phyloP scores from a whole-genome alignment of 2,329 filamentous ascomycete species.

The Hypoxylon sp. region DNA sequence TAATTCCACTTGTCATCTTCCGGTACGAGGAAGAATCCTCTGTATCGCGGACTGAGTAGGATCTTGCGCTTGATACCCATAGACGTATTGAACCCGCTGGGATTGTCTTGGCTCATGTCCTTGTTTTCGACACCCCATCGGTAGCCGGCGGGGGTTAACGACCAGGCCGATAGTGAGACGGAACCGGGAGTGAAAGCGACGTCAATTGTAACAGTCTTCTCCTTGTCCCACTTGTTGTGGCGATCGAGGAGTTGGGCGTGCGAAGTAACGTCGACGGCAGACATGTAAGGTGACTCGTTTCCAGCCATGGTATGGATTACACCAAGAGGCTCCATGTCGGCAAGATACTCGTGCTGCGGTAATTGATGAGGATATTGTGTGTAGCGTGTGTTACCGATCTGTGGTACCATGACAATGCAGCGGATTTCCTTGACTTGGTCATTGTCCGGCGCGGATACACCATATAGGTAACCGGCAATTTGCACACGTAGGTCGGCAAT shows the following conservation, averaged over 20 bases:
- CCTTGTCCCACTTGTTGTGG: constrained; percentile 83
- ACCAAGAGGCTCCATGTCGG: constrained; percentile 88
- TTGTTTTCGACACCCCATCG: constrained; percentile 98
- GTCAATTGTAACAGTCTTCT: constrained; percentile 93
- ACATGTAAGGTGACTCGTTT: constrained; percentile 97
- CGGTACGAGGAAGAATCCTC: constrained; percentile 95
- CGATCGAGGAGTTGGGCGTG: constrained; percentile 90
- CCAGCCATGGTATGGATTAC: constrained; percentile 96
- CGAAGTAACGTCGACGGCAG: constrained; percentile 92
- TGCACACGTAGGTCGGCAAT: constrained; percentile 97
- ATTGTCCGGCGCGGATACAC: constrained; percentile 91
- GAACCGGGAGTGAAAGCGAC: constrained; percentile 97
- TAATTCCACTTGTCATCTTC: constrained; percentile 96
- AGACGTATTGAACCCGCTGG: constrained; percentile 89
- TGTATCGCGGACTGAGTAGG: constrained; percentile 91
- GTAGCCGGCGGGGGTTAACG: constrained; percentile 90
- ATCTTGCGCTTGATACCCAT: constrained; percentile 98
- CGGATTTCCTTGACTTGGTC: constrained; percentile 97
- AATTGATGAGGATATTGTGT: constrained; percentile 91
- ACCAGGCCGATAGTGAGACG: constrained; percentile 94
- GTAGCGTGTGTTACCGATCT: constrained; percentile 93
- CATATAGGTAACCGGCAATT: constrained; percentile 96
- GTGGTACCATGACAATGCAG: constrained; percentile 97
- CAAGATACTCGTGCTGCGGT: constrained; percentile 91
- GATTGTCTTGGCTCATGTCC: constrained; percentile 91